These are phyloP conservation scores for Solanum lycopersicoides DNA, from an alignment of 257 asterid genomes.

Conservation along the genomic window DNA sequence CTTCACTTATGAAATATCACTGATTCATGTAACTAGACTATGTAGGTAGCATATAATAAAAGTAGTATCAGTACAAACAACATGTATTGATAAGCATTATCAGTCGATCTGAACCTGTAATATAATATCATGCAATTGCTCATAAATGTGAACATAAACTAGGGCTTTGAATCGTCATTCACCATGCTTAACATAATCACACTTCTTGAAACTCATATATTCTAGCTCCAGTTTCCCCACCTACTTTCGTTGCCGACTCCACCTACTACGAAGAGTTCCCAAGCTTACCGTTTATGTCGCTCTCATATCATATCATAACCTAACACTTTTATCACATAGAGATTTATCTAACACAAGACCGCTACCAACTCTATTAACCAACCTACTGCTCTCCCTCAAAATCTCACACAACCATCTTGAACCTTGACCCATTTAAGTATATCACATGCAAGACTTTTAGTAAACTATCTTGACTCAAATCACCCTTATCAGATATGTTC, in stretches of 20 bases:
- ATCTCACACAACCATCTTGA: background rate
- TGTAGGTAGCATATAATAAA: too few species aligned
- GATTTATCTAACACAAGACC: too few species aligned
- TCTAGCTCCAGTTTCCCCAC: background rate
- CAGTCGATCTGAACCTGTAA: background rate
- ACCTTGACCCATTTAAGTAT: background rate
- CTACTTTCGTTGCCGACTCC: background rate
- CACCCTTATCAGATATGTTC: background rate
- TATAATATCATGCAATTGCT: background rate
- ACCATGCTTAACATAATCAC: background rate
- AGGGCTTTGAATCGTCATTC: background rate
- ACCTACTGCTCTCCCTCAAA: background rate
- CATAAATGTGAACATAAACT: background rate
- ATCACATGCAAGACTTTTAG: background rate
- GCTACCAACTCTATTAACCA: background rate
- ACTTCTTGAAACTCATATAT: background rate
- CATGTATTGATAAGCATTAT: background rate
- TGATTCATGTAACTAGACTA: background rate
- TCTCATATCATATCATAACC: too few species aligned
- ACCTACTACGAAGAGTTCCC: background rate
- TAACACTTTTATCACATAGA: too few species aligned
- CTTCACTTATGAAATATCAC: background rate
- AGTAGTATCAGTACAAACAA: background rate
- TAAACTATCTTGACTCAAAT: background rate
- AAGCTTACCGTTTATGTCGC: background rate